Evolutionary conservation across 345 rosid species (phyloP).

Genomic region (Linum trigynum): DNA sequence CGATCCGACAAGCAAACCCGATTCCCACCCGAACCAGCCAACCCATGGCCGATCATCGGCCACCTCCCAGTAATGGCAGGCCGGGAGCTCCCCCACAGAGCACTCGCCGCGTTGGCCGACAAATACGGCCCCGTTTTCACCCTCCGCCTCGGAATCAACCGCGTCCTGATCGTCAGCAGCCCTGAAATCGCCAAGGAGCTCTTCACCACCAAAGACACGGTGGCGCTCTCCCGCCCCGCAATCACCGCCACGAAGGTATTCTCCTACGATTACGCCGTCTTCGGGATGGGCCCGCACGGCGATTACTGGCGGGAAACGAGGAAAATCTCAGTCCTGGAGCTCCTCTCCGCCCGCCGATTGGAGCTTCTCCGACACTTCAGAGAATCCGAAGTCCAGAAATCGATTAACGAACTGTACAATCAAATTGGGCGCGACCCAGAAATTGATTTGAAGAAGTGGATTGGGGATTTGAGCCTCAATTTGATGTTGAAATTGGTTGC

Average conservation of each 20-base stretch:
- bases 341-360: conserved; percentile 24
- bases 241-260: conserved; percentile 11
- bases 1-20: neutral
- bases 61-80: conserved; percentile 18
- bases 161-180: conserved; percentile 25
- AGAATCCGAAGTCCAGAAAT: conserved; percentile 16
- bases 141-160: conserved; percentile 20
- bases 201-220: conserved; percentile 26
- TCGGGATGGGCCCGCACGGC: conserved; percentile 24
- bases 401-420: conserved; percentile 14
- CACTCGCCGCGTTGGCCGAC: conserved; percentile 27
- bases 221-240: conserved; percentile 19
- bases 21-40: neutral
- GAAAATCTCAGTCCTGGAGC: conserved; percentile 20
- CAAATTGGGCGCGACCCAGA: conserved; percentile 10
- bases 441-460: conserved; percentile 27
- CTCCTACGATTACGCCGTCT: conserved; percentile 25
- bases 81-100: conserved; percentile 19
- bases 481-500: conserved; percentile 28
- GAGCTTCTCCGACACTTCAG: conserved; percentile 21
- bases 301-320: conserved; percentile 40
- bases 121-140: conserved; percentile 31
- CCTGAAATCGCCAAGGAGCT: conserved; percentile 27
- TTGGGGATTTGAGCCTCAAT: conserved; percentile 26
- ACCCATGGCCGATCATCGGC: conserved; percentile 35